Conservation (phyloP, 331 rosid genomes). For the Quercus phellos region DNA sequence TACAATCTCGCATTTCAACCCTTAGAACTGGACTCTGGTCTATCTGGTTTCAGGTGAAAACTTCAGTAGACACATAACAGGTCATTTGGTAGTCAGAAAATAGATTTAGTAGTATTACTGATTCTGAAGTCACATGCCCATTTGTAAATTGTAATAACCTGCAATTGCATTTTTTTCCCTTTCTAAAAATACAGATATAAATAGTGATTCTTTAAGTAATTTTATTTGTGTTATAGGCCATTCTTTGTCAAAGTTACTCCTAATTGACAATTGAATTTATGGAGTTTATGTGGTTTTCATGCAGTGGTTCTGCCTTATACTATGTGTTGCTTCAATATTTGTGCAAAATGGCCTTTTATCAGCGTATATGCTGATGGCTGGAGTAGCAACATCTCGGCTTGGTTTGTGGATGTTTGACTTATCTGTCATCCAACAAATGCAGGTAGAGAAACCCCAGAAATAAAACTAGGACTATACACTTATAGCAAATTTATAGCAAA, state of each 20-base stretch:
- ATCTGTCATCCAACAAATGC: slow-evolving; percentile 90
- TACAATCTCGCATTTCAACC: slow-evolving; percentile 46
- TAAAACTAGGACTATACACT: background rate
- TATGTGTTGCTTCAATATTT: slow-evolving; percentile 65
- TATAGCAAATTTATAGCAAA: background rate
- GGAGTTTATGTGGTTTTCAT: slow-evolving; percentile 3
- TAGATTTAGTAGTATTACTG: background rate
- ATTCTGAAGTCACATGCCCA: background rate
- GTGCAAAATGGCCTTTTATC: slow-evolving; percentile 35
- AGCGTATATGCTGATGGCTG: slow-evolving; percentile 67
- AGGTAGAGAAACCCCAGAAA: slow-evolving; percentile 33
- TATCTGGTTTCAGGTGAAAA: slow-evolving; percentile 85
- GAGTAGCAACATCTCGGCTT: slow-evolving; percentile 83
- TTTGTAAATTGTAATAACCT: background rate
- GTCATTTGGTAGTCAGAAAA: background rate
- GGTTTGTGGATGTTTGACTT: slow-evolving; percentile 94
- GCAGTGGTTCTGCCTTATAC: slow-evolving; percentile 75
- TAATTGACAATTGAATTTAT: background rate
- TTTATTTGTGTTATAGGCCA: background rate
- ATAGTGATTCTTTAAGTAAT: background rate
- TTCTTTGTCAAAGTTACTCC: background rate
- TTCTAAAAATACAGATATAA: background rate
- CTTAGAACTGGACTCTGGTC: slow-evolving; percentile 94
- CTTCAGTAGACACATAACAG: background rate
- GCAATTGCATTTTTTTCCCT: background rate